phyloP scores from a whole-genome alignment of 345 rosid genomes.

The Aquilaria sinensis region DNA sequence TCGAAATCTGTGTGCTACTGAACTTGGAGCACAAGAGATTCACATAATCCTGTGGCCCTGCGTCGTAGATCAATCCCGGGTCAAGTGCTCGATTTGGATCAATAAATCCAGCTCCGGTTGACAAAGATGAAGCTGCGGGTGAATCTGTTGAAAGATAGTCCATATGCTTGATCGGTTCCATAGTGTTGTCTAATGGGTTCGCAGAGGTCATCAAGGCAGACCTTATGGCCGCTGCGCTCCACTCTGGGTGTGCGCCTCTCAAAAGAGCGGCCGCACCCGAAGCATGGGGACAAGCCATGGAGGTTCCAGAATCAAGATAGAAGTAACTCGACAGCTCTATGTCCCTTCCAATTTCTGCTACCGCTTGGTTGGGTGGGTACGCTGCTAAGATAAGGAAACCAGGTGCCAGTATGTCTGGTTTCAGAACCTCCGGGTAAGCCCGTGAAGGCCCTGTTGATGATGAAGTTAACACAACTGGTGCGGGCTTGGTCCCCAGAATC shows the following conservation, averaged over 20 bases:
- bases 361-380: conserved; percentile 26
- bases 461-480: conserved; percentile 33
- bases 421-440: conserved; percentile 33
- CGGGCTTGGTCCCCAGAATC: conserved; percentile 26
- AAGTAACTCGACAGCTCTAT: conserved; percentile 19
- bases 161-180: conserved; percentile 29
- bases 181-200: conserved; percentile 27
- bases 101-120: conserved; percentile 31
- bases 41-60: conserved; percentile 27
- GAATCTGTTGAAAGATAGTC: not conserved
- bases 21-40: conserved; percentile 25
- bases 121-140: conserved; percentile 23
- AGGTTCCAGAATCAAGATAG: conserved; percentile 40
- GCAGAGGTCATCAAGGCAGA: conserved; percentile 49
- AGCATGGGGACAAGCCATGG: conserved; percentile 56
- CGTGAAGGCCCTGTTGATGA: conserved; percentile 52
- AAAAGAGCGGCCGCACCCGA: conserved; percentile 49
- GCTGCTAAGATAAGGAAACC: conserved; percentile 41
- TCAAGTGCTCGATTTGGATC: conserved; percentile 31
- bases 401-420: conserved; percentile 52
- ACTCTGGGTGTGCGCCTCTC: conserved; percentile 37
- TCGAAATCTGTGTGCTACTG: conserved; percentile 21
- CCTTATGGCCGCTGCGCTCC: conserved; percentile 42
- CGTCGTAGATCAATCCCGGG: conserved; percentile 34
- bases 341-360: not conserved